Conservation (phyloP, 2,329 filamentous ascomycete species). For the Blastomyces emzantsi region DNA sequence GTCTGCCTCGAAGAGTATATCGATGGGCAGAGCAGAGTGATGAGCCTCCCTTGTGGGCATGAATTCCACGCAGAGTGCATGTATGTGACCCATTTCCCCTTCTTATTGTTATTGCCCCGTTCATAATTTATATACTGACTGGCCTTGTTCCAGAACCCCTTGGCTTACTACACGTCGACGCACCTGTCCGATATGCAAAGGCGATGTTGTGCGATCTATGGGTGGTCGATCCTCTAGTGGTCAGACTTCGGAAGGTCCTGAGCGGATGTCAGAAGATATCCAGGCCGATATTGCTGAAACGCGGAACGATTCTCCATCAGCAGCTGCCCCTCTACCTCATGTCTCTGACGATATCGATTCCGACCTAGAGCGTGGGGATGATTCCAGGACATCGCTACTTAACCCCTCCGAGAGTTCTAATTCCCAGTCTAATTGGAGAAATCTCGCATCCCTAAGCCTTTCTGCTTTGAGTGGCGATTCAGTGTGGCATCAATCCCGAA, state of each 20-base stretch:
- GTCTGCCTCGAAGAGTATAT: conserved; percentile 96
- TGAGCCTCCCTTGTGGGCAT: conserved; percentile 95
- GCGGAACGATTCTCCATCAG: conserved; percentile 41
- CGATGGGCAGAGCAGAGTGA: conserved; percentile 86
- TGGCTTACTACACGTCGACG: conserved; percentile 92
- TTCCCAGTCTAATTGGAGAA: conserved; percentile 35
- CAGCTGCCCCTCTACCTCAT: conserved; percentile 41
- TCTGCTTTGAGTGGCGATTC: conserved; percentile 40
- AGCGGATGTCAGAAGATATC: conserved; percentile 37
- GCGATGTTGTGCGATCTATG: conserved; percentile 69
- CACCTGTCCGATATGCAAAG: conserved; percentile 98
- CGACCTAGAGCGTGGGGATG: conserved; percentile 37
- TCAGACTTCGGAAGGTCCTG: conserved; percentile 22
- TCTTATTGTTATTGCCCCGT: conserved; percentile 4
- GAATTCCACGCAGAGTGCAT: conserved; percentile 99
- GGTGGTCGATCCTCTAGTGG: conserved; percentile 10
- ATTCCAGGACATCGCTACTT: conserved; percentile 27
- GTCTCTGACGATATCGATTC: conserved; percentile 28
- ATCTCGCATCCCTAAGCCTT: conserved; percentile 36
- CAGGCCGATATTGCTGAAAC: conserved; percentile 39
- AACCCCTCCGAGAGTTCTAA: conserved; percentile 20
- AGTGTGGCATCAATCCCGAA: conserved; percentile 35
- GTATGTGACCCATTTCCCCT: conserved; percentile 49
- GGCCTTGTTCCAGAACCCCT: conserved; percentile 59
- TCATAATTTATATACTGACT: conserved; percentile 3